Base-by-base conservation (phyloP, 352 stramenopile species). In the Elongisporangium undulatum region DNA sequence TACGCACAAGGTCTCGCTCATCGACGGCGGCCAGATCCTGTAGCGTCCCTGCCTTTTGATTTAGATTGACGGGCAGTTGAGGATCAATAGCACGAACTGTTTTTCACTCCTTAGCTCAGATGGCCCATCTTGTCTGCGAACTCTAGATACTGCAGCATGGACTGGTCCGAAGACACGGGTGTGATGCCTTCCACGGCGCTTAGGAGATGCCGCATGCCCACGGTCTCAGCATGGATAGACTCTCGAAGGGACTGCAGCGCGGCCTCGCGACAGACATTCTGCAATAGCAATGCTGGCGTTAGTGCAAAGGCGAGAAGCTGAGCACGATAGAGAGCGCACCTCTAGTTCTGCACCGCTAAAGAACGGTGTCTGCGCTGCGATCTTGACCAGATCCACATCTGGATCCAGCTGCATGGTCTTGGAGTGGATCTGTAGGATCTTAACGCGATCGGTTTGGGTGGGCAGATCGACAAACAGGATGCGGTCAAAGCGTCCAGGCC, bases 381-480 rank as follows among this genome's bases (percentile, higher is more conserved):
- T 71, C 50, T 50, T 58, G 5, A 45, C 13, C n/a, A 96, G 50
- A 22, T 93, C 68, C 2, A 96, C 81, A 61, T 94, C 82, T 3
- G 62, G 55, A 17, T 79, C 64, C 2, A 96, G 61, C 38, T 75
- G 71, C 75, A 94, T 89, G 2, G 63, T 53, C 21, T 67, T 66
- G 17, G 85, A 81, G 59, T 96, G 86, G 58, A 96, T 94, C 41
- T 76, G 58, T 15, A 97, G 63, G 49, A 97, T 95, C 20, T 72
- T 62, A 12, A 85, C 41, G 2, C 85, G 82, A 55, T 92, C 76
- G 19, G 41, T 10, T 23, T 80, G 69, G 5, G 66, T 53, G 2
- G 96, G 96, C 20, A 99, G 74, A 38, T 95, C 89, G 29, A 99
- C 97, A 59, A 98, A 98, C 56, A 99, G 70, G 16, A 98, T 84